These are phyloP conservation scores for Epithemia pelagica DNA, from an alignment of 108 stramenopile species.

Conservation along the genomic window DNA sequence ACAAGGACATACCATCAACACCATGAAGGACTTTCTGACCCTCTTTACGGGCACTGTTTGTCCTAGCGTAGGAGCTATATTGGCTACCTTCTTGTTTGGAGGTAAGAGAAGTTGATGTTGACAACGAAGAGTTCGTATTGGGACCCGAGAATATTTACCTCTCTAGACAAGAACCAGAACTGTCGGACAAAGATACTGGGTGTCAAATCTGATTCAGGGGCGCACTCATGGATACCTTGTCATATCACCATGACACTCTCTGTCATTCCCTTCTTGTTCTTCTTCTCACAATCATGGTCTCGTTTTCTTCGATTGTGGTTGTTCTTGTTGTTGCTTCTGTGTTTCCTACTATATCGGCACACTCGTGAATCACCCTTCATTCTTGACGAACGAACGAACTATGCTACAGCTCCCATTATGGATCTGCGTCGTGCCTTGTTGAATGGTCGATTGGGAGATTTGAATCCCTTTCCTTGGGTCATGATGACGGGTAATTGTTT, in stretches of 20 bases:
- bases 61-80: conserved; percentile 48
- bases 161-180: no score
- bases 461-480: conserved; percentile 72
- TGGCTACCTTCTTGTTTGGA: conserved; percentile 44
- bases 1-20: no score
- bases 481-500: conserved; percentile 75
- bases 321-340: no score
- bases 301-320: no score
- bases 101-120: conserved; percentile 8
- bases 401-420: conserved; percentile 31
- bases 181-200: no score
- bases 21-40: not conserved
- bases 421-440: conserved; percentile 41
- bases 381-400: not conserved
- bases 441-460: conserved; percentile 10
- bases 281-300: no score
- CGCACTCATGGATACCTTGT: no score
- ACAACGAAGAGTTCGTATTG: not conserved
- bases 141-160: no score
- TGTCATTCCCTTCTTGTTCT: no score
- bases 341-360: no score
- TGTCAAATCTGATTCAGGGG: no score
- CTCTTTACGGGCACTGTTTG: conserved; percentile 17
- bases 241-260: no score
- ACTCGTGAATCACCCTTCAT: not conserved